Base-by-base conservation (phyloP, 1,139 yeast species). In the Pichia cactophila region DNA sequence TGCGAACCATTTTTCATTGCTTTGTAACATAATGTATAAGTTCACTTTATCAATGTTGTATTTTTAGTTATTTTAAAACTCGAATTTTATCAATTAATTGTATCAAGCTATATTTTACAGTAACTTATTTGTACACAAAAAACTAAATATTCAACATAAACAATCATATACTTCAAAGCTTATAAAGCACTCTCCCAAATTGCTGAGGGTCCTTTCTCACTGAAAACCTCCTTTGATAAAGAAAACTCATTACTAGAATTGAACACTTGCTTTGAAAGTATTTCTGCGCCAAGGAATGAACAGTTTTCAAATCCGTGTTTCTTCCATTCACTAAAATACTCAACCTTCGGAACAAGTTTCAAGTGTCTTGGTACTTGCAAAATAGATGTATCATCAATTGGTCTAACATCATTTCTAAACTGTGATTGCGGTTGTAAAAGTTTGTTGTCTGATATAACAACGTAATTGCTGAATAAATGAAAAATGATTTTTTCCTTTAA, bases 281-380 rank as follows among this genome's bases (percentile, higher is more conserved):
- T 85, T 65, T 88, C 87, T 1, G 88, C 96, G 2, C 97, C 97
- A 54, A 90, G 70, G 62, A 90, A 87, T 16, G 77, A 67, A 53
- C 83, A 80, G 57, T 87, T 92, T 54, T 85, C 83, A 79, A 80
- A 76, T 9, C 87, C 88, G 42, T 80, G 78, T 58, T 82, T 82
- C 67, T 90, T 90, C 97, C 97, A 92, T 59, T 88, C 96, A 1
- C 95, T 88, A 68, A 92, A 92, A 66, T 92, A 90, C 47, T 90
- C 97, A 0, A 97, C 95, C 63, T 80, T 76, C 59, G 83, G 84
- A 33, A 83, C 81, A 48, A 81, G 64, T 57, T 77, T 81, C 49
- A 90, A 77, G 12, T 81, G 73, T 23, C 82, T 80, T 17, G 97
- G 97, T 1, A 84, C 90, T 67, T 90, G 97, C 23, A 58, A 52